A percentile compares a stretch with the other conserved stretches of the same genome.
Evolutionary conservation across 2,329 filamentous ascomycete genomes (phyloP).

Genomic region (Fusarium scirpi): DNA sequence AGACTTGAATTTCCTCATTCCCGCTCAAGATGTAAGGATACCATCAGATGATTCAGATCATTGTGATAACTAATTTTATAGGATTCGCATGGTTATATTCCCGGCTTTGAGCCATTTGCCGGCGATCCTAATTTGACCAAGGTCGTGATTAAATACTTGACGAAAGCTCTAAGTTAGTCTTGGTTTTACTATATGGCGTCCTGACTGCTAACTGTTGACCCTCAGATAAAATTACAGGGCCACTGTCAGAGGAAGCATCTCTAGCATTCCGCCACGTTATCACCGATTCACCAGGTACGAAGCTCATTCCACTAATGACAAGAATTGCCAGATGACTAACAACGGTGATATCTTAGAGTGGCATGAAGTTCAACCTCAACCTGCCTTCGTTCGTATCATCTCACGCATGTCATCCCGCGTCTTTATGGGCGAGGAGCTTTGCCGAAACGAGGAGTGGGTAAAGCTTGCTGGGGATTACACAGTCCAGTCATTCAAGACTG

Average conservation of each 20-base stretch:
- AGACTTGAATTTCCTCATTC: neutral
- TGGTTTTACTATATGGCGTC: accelerated
- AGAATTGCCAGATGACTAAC: no score
- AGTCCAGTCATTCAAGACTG: constrained; percentile 52
- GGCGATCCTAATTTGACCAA: accelerated
- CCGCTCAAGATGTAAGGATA: constrained; percentile 3
- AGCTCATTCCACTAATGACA: neutral
- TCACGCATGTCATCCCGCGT: constrained; percentile 49
- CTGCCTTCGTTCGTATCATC: constrained; percentile 1
- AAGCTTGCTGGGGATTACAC: constrained; percentile 60
- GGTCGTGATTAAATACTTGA: constrained; percentile 9
- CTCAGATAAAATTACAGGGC: neutral
- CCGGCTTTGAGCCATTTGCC: neutral
- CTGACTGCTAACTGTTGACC: neutral
- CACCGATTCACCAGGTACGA: neutral
- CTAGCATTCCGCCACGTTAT: constrained; percentile 1
- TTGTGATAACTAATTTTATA: neutral
- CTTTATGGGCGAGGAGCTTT: constrained; percentile 55
- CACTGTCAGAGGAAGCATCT: constrained; percentile 1
- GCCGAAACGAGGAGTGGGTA: constrained; percentile 60
- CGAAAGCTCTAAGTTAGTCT: neutral
- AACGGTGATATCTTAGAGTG: neutral
- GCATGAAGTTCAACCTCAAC: neutral
- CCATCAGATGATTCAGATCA: no score
- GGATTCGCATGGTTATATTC: constrained; percentile 12